Evolutionary conservation across 768 basidiomycete genomes (phyloP).

Genomic region (Cantharellus anzutake): DNA sequence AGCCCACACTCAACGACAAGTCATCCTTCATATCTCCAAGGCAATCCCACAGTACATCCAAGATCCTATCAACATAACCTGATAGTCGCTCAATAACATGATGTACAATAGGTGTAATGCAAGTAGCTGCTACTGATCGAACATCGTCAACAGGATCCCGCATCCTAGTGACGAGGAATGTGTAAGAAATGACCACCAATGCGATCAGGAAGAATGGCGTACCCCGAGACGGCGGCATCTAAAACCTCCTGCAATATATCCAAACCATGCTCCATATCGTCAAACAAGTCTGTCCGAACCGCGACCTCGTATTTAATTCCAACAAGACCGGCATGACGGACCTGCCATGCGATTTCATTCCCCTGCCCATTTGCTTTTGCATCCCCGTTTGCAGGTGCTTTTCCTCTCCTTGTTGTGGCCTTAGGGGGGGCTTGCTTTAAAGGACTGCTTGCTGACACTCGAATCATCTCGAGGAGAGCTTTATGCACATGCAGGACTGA

Average conservation of each 20-base stretch:
- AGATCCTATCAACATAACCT: slow-evolving; percentile 48
- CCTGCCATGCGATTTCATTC: slow-evolving; percentile 57
- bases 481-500: slow-evolving; percentile 66
- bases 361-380: slow-evolving; percentile 9
- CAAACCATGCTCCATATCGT: slow-evolving; percentile 25
- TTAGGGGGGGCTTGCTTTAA: not conserved
- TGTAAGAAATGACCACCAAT: not conserved
- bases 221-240: slow-evolving; percentile 84
- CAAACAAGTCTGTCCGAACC: slow-evolving; percentile 70
- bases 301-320: slow-evolving; percentile 98
- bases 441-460: slow-evolving; percentile 27
- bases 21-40: slow-evolving; percentile 90
- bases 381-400: not conserved
- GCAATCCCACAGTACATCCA: slow-evolving; percentile 81
- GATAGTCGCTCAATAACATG: slow-evolving; percentile 61
- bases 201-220: slow-evolving; percentile 14
- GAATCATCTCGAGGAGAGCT: slow-evolving; percentile 81
- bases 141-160: slow-evolving; percentile 91
- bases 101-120: slow-evolving; percentile 70
- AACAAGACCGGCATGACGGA: slow-evolving; percentile 90
- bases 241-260: slow-evolving; percentile 64
- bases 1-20: slow-evolving; percentile 85
- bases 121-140: slow-evolving; percentile 83
- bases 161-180: slow-evolving; percentile 31
- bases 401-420: not conserved